Evolutionary conservation across 306 rosid species (phyloP).

Genomic region (Carpinus viminea): DNA sequence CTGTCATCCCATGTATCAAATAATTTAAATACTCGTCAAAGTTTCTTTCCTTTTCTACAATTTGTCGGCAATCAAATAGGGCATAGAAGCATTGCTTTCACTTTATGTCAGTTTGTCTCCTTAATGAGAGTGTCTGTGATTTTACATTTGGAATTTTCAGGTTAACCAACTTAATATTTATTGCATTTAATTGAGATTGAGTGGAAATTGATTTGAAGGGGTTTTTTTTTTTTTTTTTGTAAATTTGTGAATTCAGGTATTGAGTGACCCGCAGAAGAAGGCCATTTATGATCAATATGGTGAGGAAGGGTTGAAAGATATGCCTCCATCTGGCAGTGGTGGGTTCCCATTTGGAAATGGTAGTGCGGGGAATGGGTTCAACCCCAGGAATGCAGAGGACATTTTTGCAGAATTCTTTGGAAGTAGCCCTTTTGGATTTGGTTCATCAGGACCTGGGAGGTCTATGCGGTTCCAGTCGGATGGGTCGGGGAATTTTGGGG

Average conservation of each 20-base stretch:
- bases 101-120: not conserved
- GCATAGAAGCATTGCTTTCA: not conserved
- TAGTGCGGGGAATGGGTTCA: constrained; percentile 59
- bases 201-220: constrained; percentile 3
- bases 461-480: constrained; percentile 73
- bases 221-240: not conserved
- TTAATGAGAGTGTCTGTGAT: not conserved
- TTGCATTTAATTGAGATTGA: constrained; percentile 5
- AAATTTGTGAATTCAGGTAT: constrained; percentile 53
- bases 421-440: constrained; percentile 85
- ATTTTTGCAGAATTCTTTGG: constrained; percentile 97
- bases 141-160: not conserved
- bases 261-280: constrained; percentile 85
- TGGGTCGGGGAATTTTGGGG: constrained; percentile 58
- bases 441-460: constrained; percentile 73
- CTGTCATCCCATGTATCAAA: not conserved
- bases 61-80: not conserved
- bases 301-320: constrained; percentile 89
- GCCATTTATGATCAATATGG: constrained; percentile 77
- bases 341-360: constrained; percentile 44
- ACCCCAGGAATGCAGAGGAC: constrained; percentile 91
- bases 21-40: not conserved
- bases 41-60: not conserved
- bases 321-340: constrained; percentile 66
- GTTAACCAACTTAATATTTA: constrained; percentile 14